A percentile compares a stretch with the other conserved stretches of the same genome.
phyloP scores from a whole-genome alignment of 2,329 filamentous ascomycete species.

The Stromatinia cepivora region DNA sequence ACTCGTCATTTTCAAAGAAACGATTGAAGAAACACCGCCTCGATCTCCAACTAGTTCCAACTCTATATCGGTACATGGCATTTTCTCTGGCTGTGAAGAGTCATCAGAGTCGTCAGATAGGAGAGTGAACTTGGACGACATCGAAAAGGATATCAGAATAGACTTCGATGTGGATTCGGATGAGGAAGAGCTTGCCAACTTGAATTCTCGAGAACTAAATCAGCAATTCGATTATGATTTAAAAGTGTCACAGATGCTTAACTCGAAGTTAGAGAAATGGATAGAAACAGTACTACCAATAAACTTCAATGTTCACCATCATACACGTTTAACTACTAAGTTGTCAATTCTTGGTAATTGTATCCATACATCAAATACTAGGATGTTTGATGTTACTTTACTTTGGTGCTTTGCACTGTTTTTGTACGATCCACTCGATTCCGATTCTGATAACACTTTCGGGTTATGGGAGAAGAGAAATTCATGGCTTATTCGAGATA shows the following conservation, averaged over 20 bases:
- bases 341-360: neutral
- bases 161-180: slow-evolving; percentile 8
- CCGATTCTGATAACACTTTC: neutral
- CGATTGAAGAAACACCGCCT: neutral
- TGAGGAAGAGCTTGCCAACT: neutral
- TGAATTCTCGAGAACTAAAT: slow-evolving; percentile 10
- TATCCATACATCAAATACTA: neutral
- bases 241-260: neutral
- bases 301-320: neutral
- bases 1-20: neutral
- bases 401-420: neutral
- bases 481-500: neutral
- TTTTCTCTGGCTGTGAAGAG: neutral
- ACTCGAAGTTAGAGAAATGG: neutral
- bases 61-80: neutral
- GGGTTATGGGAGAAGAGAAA: neutral
- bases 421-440: neutral
- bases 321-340: neutral
- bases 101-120: neutral
- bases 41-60: neutral
- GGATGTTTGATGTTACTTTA: neutral
- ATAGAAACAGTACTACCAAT: neutral
- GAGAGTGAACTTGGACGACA: neutral
- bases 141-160: neutral
- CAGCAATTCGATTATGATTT: neutral